phyloP scores from a whole-genome alignment of 306 rosid species.

The Cyamopsis tetragonoloba region DNA sequence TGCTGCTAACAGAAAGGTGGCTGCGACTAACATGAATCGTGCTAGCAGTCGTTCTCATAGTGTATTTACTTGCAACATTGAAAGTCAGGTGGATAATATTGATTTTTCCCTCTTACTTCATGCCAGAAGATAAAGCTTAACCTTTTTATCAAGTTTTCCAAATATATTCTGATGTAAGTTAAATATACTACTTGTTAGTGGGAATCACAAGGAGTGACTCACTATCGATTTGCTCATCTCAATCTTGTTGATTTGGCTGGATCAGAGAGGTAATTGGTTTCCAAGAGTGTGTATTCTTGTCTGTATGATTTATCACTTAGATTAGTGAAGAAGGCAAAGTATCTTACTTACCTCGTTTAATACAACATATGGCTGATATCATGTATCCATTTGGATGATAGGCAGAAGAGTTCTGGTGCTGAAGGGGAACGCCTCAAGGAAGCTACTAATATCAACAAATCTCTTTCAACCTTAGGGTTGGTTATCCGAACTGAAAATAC shows the following conservation, averaged over 20 bases:
- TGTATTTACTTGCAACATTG: constrained; percentile 94
- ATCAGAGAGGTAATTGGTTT: constrained; percentile 79
- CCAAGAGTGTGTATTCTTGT: neutral
- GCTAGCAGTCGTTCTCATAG: constrained; percentile 99
- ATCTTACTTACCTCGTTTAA: neutral
- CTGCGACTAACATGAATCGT: constrained; percentile 94
- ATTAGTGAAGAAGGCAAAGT: neutral
- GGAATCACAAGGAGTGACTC: constrained; percentile 96
- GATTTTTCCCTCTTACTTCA: neutral
- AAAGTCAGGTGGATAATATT: constrained; percentile 67
- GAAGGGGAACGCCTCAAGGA: constrained; percentile 99
- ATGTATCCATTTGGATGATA: constrained; percentile 28
- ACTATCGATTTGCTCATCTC: constrained; percentile 89
- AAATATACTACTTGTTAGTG: constrained; percentile 50
- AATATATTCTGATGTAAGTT: constrained; percentile 8
- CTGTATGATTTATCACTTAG: neutral
- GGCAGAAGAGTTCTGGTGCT: constrained; percentile 99
- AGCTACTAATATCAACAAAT: constrained; percentile 96
- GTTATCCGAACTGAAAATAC: constrained; percentile 26
- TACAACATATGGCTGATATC: neutral
- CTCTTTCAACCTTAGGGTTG: constrained; percentile 96
- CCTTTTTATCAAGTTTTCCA: constrained; percentile 12
- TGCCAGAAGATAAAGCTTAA: neutral
- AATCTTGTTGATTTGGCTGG: constrained; percentile 99
- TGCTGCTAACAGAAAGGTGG: constrained; percentile 90